Percentiles rank a stretch among this genome's conserved stretches.
phyloP scores from a whole-genome alignment of 139 green algal genomes.

The Chlamydomonas urium region DNA sequence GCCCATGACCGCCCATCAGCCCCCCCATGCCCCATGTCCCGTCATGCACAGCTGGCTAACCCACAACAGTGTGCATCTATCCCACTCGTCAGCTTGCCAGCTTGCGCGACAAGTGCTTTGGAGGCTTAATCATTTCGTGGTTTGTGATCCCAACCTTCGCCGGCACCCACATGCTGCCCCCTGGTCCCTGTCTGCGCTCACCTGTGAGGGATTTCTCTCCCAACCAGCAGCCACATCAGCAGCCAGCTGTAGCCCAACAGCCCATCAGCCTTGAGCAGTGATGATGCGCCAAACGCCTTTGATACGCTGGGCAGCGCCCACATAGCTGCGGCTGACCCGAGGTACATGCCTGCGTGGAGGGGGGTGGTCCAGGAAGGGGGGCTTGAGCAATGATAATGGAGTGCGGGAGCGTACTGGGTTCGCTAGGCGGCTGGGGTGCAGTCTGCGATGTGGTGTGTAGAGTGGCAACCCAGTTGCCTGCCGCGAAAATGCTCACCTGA shows the following conservation, averaged over 20 bases:
- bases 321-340: constrained; percentile 89
- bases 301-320: constrained; percentile 75
- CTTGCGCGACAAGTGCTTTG: no score
- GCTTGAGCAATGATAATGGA: neutral
- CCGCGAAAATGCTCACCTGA: constrained; percentile 38
- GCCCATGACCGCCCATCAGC: no score
- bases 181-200: neutral
- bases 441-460: no score
- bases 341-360: constrained; percentile 86
- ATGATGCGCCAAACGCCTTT: constrained; percentile 41
- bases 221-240: constrained; percentile 62
- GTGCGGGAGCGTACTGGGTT: no score
- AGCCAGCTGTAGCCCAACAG: constrained; percentile 75
- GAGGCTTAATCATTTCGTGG: no score
- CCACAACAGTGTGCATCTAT: no score
- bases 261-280: constrained; percentile 64
- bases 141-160: no score
- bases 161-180: neutral
- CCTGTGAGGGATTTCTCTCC: constrained; percentile 49
- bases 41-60: no score
- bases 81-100: no score
- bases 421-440: no score
- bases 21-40: no score
- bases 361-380: neutral
- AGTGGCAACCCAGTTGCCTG: neutral